A percentile compares a stretch with the other conserved stretches of the same genome.
These are phyloP conservation scores for Aureobasidium melanogenum DNA, from an alignment of 2,329 filamentous ascomycete genomes.

Conservation along the genomic window DNA sequence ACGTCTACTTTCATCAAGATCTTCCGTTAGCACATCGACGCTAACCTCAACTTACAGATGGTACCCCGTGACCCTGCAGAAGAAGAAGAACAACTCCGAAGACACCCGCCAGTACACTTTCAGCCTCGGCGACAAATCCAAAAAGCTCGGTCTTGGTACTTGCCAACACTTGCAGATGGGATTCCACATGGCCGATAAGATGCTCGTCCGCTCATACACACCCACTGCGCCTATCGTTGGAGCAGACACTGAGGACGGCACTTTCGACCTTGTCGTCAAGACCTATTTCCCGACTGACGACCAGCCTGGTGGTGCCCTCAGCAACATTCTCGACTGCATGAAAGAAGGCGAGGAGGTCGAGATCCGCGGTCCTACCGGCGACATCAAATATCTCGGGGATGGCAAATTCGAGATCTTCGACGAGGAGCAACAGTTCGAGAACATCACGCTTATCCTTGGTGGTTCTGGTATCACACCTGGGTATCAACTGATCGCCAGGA, in stretches of 20 bases:
- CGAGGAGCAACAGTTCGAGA: constrained; percentile 33
- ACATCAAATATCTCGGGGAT: constrained; percentile 41
- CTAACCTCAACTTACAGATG: constrained; percentile 30
- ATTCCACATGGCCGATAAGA: constrained; percentile 43
- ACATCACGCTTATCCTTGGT: constrained; percentile 41
- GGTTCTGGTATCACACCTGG: constrained; percentile 45
- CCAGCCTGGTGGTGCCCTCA: constrained; percentile 46
- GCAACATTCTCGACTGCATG: constrained; percentile 44
- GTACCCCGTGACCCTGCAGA: constrained; percentile 36
- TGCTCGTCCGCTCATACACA: constrained; percentile 44
- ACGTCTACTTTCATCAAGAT: not conserved
- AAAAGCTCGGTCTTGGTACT: constrained; percentile 40
- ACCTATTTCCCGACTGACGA: constrained; percentile 41
- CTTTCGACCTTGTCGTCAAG: constrained; percentile 43
- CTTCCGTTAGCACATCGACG: constrained; percentile 17
- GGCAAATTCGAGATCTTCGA: constrained; percentile 39
- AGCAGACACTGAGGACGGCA: constrained; percentile 23
- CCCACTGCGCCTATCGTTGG: constrained; percentile 39
- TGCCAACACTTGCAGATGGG: constrained; percentile 47
- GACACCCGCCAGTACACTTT: constrained; percentile 43
- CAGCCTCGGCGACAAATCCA: constrained; percentile 30
- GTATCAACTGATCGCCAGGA: constrained; percentile 40
- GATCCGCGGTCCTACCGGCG: constrained; percentile 43
- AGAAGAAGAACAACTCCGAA: constrained; percentile 31
- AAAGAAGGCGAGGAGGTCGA: constrained; percentile 42